These are phyloP conservation scores for Prinsepia uniflora DNA, from an alignment of 306 rosid genomes.

Conservation along the genomic window DNA sequence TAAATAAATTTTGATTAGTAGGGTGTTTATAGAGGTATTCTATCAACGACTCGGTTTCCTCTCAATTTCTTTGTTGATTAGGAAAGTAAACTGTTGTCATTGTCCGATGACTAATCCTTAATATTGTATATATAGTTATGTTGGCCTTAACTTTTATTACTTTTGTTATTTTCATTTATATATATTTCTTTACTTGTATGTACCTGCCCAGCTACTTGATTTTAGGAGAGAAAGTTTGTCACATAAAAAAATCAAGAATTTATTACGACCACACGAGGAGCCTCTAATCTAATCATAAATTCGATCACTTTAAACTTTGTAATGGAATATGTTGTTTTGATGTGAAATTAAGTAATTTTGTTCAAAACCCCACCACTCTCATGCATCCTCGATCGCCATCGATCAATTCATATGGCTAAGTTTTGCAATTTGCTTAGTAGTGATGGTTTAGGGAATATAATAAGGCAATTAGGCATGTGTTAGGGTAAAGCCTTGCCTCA, in stretches of 20 bases:
- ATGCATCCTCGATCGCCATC: background rate
- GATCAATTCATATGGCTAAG: background rate
- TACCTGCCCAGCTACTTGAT: slow-evolving; percentile 36
- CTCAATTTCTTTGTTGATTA: too few relatives aligned
- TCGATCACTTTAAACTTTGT: background rate
- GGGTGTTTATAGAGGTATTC: too few relatives aligned
- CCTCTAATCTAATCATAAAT: slow-evolving; percentile 34
- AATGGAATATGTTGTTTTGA: slow-evolving; percentile 4
- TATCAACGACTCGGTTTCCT: too few relatives aligned
- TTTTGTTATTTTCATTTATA: too few relatives aligned
- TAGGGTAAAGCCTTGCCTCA: background rate
- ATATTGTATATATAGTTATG: too few relatives aligned
- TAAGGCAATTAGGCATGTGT: background rate
- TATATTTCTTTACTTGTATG: slow-evolving; percentile 30
- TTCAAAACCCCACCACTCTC: slow-evolving; percentile 8
- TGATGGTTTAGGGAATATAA: slow-evolving; percentile 3
- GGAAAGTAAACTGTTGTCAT: too few relatives aligned
- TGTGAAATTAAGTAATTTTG: background rate
- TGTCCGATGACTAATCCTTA: too few relatives aligned
- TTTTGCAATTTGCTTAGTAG: slow-evolving; percentile 8
- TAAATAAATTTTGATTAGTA: too few relatives aligned
- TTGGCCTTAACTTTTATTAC: too few relatives aligned
- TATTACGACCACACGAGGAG: slow-evolving; percentile 54
- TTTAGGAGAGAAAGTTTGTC: slow-evolving; percentile 11
- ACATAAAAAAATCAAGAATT: slow-evolving; percentile 11